Evolutionary conservation across 2,329 filamentous ascomycete genomes (phyloP), one percentile per base, ranked within the genome.

Genomic region (Botrytis sinoallii): DNA sequence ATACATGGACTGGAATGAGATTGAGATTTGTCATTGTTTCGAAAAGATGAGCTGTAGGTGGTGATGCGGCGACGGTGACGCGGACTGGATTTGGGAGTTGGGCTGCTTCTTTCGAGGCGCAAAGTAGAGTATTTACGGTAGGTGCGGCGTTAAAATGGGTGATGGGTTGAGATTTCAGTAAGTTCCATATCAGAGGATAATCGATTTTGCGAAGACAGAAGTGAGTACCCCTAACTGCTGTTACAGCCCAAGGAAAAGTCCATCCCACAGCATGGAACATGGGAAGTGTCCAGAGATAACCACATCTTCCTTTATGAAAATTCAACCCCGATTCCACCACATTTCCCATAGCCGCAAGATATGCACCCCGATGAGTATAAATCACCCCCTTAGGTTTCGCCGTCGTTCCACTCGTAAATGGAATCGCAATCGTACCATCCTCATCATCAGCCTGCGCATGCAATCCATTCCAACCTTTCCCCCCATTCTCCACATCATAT

Each of bases 101-200:
- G 77, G 88, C 88, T 3, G 96, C 95, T 81, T 94, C 91, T 59
- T 91, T 87, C 4, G 93, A 88, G 20, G 92, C 92, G 80, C 96
- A 97, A 4, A 99, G 88, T 0, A 98, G 85, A 0, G 95, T 99
- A 82, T 98, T 98, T 70, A 99, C 96, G 0, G 96, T 99, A 0
- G 96, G 96, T 0, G 95, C 96, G 0, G 95, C 95, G 80, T 95
- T 97, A 85, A 97, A 98, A 83, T 99, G 96, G 0, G 94, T 98
- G 76, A 99, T 92, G 10, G 89, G 86, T 82, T 98, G 93, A 70
- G 94, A 88, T 80, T 94, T 97, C 48, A 99, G 85, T 6, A 99
- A 84, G 67, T 88, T 88, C 96, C 96, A 99, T 75, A 99, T 97
- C 74, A 95, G 86, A 0, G 93, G 90, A 81, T 99, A 99, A 83